These are phyloP conservation scores for Mastigamoeba balamuthi DNA, from an alignment of 78 protist genomes.

Conservation along the genomic window DNA sequence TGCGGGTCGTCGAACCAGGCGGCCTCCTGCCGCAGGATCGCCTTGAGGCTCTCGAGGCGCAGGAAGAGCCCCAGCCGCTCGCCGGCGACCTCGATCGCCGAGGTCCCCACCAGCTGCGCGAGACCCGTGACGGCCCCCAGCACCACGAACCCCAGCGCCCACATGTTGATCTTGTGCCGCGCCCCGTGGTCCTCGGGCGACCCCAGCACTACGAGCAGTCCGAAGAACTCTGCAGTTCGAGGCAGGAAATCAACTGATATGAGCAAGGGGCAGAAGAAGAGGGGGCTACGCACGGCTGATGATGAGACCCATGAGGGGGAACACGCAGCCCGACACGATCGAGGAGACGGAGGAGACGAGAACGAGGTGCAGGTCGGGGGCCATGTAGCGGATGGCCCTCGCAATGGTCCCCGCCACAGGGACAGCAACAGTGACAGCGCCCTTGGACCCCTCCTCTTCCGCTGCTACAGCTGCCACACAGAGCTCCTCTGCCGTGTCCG, in stretches of 20 bases:
- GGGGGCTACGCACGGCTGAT: constrained; percentile 3
- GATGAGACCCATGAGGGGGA: constrained; percentile 39
- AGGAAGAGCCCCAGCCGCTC: constrained; percentile 24
- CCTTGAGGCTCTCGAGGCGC: constrained; percentile 16
- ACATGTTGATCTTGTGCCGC: not conserved
- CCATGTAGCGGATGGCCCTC: too few species aligned
- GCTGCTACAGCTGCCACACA: too few species aligned
- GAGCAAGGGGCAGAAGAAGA: not conserved
- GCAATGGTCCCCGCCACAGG: too few species aligned
- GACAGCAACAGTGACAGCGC: too few species aligned
- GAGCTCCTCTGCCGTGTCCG: too few species aligned
- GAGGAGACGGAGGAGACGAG: too few species aligned
- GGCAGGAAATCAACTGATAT: too few species aligned
- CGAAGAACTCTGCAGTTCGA: too few species aligned
- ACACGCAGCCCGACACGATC: constrained; percentile 32
- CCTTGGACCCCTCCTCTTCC: too few species aligned
- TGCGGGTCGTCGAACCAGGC: constrained; percentile 55
- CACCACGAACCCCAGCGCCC: not conserved
- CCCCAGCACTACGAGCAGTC: too few species aligned
- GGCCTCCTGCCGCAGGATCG: constrained; percentile 45
- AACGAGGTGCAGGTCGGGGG: too few species aligned
- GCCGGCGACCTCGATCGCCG: constrained; percentile 15
- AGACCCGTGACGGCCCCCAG: not conserved
- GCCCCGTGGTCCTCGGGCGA: too few species aligned
- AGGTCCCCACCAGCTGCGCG: constrained; percentile 9